These are phyloP conservation scores for Neurospora sp. DNA, from an alignment of 495 filamentous ascomycete genomes.

Conservation along the genomic window DNA sequence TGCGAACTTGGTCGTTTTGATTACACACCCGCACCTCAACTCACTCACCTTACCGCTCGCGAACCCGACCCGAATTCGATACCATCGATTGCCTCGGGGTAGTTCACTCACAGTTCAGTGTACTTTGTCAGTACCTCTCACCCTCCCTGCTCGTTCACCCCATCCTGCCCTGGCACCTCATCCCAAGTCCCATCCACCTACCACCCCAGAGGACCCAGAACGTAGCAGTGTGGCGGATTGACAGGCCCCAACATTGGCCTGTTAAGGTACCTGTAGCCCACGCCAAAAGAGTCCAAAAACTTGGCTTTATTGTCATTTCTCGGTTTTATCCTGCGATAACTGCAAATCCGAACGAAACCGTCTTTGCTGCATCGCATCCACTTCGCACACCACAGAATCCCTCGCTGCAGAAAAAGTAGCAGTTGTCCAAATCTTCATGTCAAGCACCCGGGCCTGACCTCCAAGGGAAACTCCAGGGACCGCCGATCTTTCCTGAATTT, in stretches of 20 bases:
- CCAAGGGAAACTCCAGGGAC: background rate
- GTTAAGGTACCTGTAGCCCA: background rate
- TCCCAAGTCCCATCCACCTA: background rate
- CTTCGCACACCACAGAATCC: background rate
- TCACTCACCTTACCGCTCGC: background rate
- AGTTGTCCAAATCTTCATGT: background rate
- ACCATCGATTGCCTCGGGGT: constrained; percentile 7
- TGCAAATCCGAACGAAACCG: background rate
- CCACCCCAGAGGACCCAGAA: background rate
- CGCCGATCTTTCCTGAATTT: background rate
- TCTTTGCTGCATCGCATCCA: background rate
- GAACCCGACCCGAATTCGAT: constrained; percentile 1
- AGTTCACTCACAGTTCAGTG: background rate
- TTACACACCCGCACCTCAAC: background rate
- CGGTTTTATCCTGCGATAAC: background rate
- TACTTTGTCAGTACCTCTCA: background rate
- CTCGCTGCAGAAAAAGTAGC: background rate
- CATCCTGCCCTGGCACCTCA: background rate
- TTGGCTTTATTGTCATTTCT: background rate
- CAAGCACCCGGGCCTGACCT: background rate
- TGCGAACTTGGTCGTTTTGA: background rate
- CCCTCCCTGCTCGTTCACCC: background rate
- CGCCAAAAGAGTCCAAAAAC: background rate
- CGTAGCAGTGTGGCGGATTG: background rate
- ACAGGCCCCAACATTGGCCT: background rate